Evolutionary conservation across 1,139 yeast genomes (phyloP).

Genomic region (Saccharomycopsis hybrid): DNA sequence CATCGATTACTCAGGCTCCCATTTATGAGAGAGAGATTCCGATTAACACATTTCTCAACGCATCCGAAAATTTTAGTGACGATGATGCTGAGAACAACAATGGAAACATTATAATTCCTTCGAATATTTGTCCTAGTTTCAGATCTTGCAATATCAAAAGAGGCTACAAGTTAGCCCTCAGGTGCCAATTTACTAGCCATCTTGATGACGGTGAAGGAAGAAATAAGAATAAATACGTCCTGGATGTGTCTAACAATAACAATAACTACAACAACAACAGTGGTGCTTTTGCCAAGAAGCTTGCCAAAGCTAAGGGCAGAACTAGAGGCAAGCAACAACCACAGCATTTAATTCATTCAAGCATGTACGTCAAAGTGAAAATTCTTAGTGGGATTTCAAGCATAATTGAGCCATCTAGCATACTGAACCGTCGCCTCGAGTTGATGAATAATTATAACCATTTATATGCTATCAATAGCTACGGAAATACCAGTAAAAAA

Average conservation of each 20-base stretch:
- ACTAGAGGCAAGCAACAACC: background rate
- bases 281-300: background rate
- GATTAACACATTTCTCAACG: conserved; percentile 2
- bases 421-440: too few relatives aligned
- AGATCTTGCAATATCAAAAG: conserved; percentile 12
- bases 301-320: background rate
- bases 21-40: conserved; percentile 14
- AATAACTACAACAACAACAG: background rate
- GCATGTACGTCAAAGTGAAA: conserved; percentile 2
- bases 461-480: too few relatives aligned
- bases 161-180: conserved; percentile 6
- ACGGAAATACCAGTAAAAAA: too few relatives aligned
- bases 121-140: conserved; percentile 7
- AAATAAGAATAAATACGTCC: background rate
- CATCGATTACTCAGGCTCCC: background rate
- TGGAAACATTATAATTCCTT: conserved; percentile 5
- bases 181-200: background rate
- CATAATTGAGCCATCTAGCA: too few relatives aligned
- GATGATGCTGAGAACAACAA: conserved; percentile 2
- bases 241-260: background rate
- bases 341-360: background rate
- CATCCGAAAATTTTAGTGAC: background rate
- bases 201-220: background rate
- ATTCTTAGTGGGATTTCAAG: conserved; percentile 13
- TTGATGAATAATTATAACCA: too few relatives aligned